Evolutionary conservation across 1,139 yeast genomes (phyloP).

Genomic region (Debaryomyces sp.): DNA sequence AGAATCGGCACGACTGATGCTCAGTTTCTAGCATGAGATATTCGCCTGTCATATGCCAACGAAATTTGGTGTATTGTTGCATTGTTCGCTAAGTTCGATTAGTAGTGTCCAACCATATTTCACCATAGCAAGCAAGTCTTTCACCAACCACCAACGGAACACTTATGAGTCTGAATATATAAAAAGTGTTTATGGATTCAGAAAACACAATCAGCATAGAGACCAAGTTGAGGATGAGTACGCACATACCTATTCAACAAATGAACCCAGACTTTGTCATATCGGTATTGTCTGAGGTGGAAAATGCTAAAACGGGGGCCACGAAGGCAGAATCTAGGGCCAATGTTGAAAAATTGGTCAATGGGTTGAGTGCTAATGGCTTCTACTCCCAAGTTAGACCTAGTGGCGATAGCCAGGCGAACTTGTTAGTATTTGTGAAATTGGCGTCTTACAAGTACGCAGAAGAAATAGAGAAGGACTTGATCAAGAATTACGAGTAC

Average conservation of each 20-base stretch:
- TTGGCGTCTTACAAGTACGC: slow-evolving; percentile 38
- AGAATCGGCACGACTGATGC: not conserved
- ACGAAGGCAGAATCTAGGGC: slow-evolving; percentile 32
- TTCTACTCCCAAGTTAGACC: slow-evolving; percentile 59
- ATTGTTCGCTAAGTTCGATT: not conserved
- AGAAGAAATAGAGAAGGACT: slow-evolving; percentile 41
- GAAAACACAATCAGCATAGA: not conserved
- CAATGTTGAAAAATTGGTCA: slow-evolving; percentile 38
- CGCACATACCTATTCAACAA: slow-evolving; percentile 11
- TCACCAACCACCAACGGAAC: not conserved
- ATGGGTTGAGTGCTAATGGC: slow-evolving; percentile 41
- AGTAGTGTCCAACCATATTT: slow-evolving; percentile 6
- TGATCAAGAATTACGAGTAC: slow-evolving; percentile 39
- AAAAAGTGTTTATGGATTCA: not conserved
- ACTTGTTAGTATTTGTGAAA: slow-evolving; percentile 53
- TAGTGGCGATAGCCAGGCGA: slow-evolving; percentile 32
- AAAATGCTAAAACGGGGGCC: slow-evolving; percentile 23
- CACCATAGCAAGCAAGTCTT: slow-evolving; percentile 4
- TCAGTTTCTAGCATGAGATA: not conserved
- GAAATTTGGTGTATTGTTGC: not conserved
- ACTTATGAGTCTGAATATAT: not conserved
- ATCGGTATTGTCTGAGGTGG: slow-evolving; percentile 25
- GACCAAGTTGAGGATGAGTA: slow-evolving; percentile 4
- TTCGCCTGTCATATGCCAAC: not conserved
- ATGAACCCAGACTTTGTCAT: slow-evolving; percentile 36